Conservation (phyloP, 2,329 filamentous ascomycete species). For the Fulvia fulva region DNA sequence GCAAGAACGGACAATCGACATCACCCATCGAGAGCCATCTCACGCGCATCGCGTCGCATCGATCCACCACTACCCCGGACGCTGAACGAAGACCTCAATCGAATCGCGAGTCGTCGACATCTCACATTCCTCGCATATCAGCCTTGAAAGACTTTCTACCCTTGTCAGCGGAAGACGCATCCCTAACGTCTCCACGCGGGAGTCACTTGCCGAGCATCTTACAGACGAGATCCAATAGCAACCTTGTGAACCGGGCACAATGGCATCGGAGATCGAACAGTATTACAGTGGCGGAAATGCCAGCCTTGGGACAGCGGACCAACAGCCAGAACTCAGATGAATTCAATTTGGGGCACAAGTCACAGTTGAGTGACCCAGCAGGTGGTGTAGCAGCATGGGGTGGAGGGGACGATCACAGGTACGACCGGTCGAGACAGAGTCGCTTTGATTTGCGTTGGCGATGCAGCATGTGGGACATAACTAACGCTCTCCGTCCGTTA, state of each 20-base stretch:
- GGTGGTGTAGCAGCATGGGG: conserved; percentile 25
- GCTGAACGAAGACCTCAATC: neutral
- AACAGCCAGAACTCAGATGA: conserved; percentile 19
- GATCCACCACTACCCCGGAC: neutral
- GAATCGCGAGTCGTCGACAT: neutral
- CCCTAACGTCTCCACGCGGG: conserved; percentile 41
- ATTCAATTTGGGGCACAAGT: conserved; percentile 9
- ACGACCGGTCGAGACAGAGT: neutral
- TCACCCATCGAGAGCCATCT: neutral
- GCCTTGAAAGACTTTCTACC: conserved; percentile 38
- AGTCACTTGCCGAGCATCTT: conserved; percentile 39
- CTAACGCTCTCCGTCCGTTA: conserved; percentile 5
- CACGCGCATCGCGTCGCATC: neutral
- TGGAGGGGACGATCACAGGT: conserved; percentile 28
- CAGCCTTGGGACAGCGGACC: conserved; percentile 12
- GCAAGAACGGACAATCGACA: neutral
- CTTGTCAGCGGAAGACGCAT: conserved; percentile 30
- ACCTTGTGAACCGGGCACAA: conserved; percentile 15
- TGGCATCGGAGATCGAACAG: conserved; percentile 18
- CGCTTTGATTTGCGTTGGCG: too few relatives aligned
- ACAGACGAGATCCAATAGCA: conserved; percentile 22
- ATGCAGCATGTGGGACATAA: neutral
- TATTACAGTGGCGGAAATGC: conserved; percentile 21
- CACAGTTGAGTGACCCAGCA: neutral
- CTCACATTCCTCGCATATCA: conserved; percentile 7